Base-by-base conservation (phyloP, 2,329 filamentous ascomycete genomes). In the Gliomastix tumulicola region DNA sequence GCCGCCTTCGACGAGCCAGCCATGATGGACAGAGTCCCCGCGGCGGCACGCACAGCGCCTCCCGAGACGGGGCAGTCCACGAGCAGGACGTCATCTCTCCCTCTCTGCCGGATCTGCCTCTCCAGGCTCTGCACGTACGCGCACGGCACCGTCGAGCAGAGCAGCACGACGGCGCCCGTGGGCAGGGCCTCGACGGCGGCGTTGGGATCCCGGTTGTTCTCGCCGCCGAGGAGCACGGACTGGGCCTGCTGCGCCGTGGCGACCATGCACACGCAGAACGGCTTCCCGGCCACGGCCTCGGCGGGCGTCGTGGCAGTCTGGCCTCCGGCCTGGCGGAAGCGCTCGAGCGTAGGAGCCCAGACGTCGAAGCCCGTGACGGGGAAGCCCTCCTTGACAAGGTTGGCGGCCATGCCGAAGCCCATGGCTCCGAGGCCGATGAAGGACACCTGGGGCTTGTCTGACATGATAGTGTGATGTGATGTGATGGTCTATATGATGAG, bases 381-480 rank as follows among this genome's bases (percentile, higher is more conserved):
- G 56, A 82, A 84, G 40, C 80, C 80, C 44, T 74, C 62, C 46
- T 78, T 76, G 49, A 87, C 66, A 32, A 88, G 73, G 53, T 87
- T 73, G 41, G 76, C 84, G 44, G 84, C 84, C 83, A 88, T 88
- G 53, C 84, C 84, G 55, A 86, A 84, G 53, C 84, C 84, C 84
- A 88, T 88, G 59, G 83, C 83, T 39, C 84, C 84, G 4, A 88
- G 79, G 65, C 84, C 84, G 44, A 84, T 79, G 59, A 87, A 86
- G 44, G 76, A 73, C 37, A 84, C 46, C 5, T 56, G 51, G 5
- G 57, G 56, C 42, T 65, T 66, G 34, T 51, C 41, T 15, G 55
- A 40, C 48, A 58, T 59, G 12, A 28, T 23, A 3, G 18, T 13
- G 25, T 28, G 13, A n/a, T 13, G n/a, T n/a, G n/a, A n/a, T n/a